Evolutionary conservation across 1,284 basidiomycete species (phyloP).

Genomic region (Moesziomyces globuligerus): DNA sequence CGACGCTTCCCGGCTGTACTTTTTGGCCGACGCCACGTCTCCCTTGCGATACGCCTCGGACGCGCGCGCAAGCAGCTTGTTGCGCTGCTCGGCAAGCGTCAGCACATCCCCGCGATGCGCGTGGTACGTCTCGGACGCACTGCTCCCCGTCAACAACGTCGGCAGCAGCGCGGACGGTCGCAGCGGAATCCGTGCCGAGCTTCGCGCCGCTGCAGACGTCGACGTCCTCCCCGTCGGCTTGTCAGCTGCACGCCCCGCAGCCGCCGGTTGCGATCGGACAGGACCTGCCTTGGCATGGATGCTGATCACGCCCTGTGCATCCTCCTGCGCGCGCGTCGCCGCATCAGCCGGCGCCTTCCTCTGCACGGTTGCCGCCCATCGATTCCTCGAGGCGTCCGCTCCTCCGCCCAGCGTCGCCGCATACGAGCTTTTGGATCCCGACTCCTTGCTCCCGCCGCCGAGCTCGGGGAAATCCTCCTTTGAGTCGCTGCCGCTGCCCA

Average conservation of each 20-base stretch:
- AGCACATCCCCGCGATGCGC: slow-evolving; percentile 83
- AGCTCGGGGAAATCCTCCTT: slow-evolving; percentile 86
- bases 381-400: slow-evolving; percentile 45
- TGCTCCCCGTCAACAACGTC: slow-evolving; percentile 74
- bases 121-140: slow-evolving; percentile 84
- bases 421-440: slow-evolving; percentile 31
- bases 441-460: slow-evolving; percentile 61
- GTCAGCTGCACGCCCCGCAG: slow-evolving; percentile 3
- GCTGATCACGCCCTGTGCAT: slow-evolving; percentile 30
- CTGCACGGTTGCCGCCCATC: slow-evolving; percentile 58
- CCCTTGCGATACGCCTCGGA: slow-evolving; percentile 94
- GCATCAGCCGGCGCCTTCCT: slow-evolving; percentile 29
- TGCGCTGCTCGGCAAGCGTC: slow-evolving; percentile 89
- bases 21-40: slow-evolving; percentile 91
- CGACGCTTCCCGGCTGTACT: slow-evolving; percentile 91
- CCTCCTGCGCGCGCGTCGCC: slow-evolving; percentile 23
- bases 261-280: slow-evolving; percentile 11
- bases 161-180: slow-evolving; percentile 85
- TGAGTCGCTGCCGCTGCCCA: slow-evolving; percentile 5
- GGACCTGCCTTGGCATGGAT: slow-evolving; percentile 33
- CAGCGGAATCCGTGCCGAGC: slow-evolving; percentile 71
- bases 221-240: slow-evolving; percentile 5
- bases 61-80: slow-evolving; percentile 91
- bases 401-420: slow-evolving; percentile 28
- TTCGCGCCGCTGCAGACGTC: slow-evolving; percentile 4